These are phyloP conservation scores for Botrytis sinoallii DNA, from an alignment of 2,329 filamentous ascomycete species.

Conservation along the genomic window DNA sequence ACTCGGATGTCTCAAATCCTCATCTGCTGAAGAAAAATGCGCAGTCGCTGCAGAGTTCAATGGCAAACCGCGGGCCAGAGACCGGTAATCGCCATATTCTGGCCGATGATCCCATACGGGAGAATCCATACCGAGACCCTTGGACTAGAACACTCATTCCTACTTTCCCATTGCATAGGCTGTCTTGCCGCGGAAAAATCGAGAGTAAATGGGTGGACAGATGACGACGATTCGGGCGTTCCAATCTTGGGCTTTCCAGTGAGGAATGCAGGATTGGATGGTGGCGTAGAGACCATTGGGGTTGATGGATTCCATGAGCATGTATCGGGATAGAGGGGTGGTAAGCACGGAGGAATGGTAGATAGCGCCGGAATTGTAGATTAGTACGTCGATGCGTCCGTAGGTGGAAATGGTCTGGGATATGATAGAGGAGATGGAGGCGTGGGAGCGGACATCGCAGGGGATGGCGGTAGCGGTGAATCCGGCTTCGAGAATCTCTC, in stretches of 20 bases:
- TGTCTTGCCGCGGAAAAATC: constrained; percentile 83
- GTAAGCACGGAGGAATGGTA: constrained; percentile 76
- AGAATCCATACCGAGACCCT: constrained; percentile 78
- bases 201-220: constrained; percentile 78
- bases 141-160: constrained; percentile 80
- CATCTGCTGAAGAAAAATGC: constrained; percentile 38
- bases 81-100: constrained; percentile 73
- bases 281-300: constrained; percentile 71
- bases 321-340: constrained; percentile 73
- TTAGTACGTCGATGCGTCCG: constrained; percentile 64
- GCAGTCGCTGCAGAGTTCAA: constrained; percentile 73
- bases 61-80: constrained; percentile 77
- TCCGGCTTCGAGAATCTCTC: constrained; percentile 65
- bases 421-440: constrained; percentile 59
- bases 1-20: constrained; percentile 64
- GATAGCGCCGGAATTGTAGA: constrained; percentile 84
- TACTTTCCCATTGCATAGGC: constrained; percentile 75
- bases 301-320: constrained; percentile 74
- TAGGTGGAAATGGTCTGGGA: constrained; percentile 42
- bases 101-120: constrained; percentile 52
- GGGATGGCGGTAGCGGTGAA: constrained; percentile 63
- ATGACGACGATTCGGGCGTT: constrained; percentile 71
- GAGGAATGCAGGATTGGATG: constrained; percentile 65
- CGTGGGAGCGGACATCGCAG: constrained; percentile 64
- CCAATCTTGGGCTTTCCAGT: constrained; percentile 53